These are phyloP conservation scores for Euphorbia celastroides DNA, from an alignment of 441 rosid species.

Conservation along the genomic window DNA sequence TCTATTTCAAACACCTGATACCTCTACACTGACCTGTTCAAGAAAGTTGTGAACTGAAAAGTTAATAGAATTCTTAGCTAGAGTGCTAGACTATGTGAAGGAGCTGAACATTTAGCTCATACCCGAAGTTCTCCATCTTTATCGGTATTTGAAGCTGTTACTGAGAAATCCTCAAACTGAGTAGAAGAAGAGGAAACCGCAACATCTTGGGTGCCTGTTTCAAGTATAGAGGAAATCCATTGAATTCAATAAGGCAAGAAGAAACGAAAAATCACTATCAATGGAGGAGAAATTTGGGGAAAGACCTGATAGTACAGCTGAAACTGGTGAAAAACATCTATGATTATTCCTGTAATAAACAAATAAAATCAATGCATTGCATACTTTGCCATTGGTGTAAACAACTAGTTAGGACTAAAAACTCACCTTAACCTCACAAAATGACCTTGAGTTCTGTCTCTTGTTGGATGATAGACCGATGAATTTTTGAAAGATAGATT, in stretches of 20 bases:
- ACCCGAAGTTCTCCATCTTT: slow-evolving; percentile 42
- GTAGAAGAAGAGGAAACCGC: slow-evolving; percentile 38
- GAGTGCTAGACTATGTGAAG: no score
- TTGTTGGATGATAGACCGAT: slow-evolving; percentile 28
- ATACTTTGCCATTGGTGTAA: neutral
- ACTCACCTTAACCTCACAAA: slow-evolving; percentile 20
- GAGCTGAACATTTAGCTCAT: slow-evolving; percentile 1
- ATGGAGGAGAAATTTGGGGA: slow-evolving; percentile 8
- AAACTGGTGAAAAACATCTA: slow-evolving; percentile 24
- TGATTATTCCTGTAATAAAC: slow-evolving; percentile 30
- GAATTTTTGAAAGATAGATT: slow-evolving; percentile 23
- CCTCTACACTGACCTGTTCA: slow-evolving; percentile 54
- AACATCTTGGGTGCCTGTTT: slow-evolving; percentile 38
- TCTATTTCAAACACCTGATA: slow-evolving; percentile 60
- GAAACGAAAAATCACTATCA: slow-evolving; percentile 12
- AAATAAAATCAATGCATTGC: slow-evolving; percentile 3
- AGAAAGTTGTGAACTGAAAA: slow-evolving; percentile 1
- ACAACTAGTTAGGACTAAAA: neutral
- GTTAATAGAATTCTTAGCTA: no score
- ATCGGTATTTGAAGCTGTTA: slow-evolving; percentile 22
- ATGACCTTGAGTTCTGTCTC: slow-evolving; percentile 14
- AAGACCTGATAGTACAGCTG: slow-evolving; percentile 50
- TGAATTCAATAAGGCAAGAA: neutral
- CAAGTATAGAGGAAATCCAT: slow-evolving; percentile 6
- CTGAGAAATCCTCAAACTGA: slow-evolving; percentile 40